Evolutionary conservation across 345 rosid genomes (phyloP), one percentile per base, ranked within the genome.

Genomic region (Aquilaria yunnanensis): DNA sequence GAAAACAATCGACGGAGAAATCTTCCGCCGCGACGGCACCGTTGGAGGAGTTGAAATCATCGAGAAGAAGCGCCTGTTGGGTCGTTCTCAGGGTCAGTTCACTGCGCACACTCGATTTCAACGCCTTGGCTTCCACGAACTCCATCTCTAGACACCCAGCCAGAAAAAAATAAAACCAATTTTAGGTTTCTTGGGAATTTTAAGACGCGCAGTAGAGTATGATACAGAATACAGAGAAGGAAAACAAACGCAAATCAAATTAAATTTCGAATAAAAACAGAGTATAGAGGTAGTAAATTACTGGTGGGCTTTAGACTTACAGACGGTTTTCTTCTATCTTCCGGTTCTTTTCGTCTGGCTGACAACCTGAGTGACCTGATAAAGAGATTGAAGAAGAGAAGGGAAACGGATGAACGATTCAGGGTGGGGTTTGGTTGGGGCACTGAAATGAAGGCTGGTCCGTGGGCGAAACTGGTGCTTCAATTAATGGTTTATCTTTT

Each of bases 1-100:
- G 70, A 73, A 88, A 84, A 62, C 85, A 78, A 33, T 88, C 96
- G 51, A 88, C 85, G 2, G 91, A 79, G 70, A 85, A 85, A 66
- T 86, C 90, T 33, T 86, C 96, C 3, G 56, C 32, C 12, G 56
- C 73, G 66, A 56, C 67, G 33, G 67, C 71, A 11, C 66, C 75
- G 50, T 47, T 54, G 51, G 58, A 11, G 2, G 62, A 53, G 32
- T 63, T 63, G 1, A 78, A 47, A 65, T 88, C 88, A 6, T 83
- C 88, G 0, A 65, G 51, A 0, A 65, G 51, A 32, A 54, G 49
- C 47, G 51, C 72, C 30, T 76, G 82, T 2, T 73, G 85, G 64
- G 72, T 54, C 41, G 67, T 34, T 46, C 67, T 75, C 59, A 61
- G 1, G 2, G 59, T 33, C 47, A 75, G 55, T 63, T 88, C 96